phyloP scores from a whole-genome alignment of 805 yeast genomes.

The Candida boidinii region DNA sequence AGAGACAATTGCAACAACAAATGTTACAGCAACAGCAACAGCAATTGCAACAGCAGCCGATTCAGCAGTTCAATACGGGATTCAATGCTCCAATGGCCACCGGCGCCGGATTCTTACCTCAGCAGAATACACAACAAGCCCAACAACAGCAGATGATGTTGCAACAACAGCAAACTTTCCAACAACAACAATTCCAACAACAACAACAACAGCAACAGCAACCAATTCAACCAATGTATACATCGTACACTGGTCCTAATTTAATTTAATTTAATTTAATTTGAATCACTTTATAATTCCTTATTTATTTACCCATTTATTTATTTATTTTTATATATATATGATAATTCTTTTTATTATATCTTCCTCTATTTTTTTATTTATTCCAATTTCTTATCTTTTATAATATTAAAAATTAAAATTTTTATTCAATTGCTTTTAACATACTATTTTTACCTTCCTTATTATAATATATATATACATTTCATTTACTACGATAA shows the following conservation, averaged over 20 bases:
- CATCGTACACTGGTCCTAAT: constrained; percentile 21
- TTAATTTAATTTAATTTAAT: constrained; percentile 8
- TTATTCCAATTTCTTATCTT: constrained; percentile 3
- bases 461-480: no score
- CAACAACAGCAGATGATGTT: constrained; percentile 1
- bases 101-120: constrained; percentile 10
- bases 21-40: constrained; percentile 9
- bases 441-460: no score
- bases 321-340: neutral
- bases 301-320: no score
- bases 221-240: neutral
- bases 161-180: constrained; percentile 2
- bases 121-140: neutral
- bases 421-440: no score
- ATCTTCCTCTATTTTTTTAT: neutral
- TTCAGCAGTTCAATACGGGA: no score
- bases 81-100: no score
- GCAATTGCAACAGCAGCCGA: constrained; percentile 13
- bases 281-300: constrained; percentile 2
- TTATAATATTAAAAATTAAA: no score
- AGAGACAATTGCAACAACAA: constrained; percentile 8
- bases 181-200: constrained; percentile 2
- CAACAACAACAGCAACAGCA: constrained; percentile 5
- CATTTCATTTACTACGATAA: no score
- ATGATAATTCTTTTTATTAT: neutral